These are phyloP conservation scores for Penicillium sp. DNA, from an alignment of 2,329 filamentous ascomycete genomes.

Conservation along the genomic window DNA sequence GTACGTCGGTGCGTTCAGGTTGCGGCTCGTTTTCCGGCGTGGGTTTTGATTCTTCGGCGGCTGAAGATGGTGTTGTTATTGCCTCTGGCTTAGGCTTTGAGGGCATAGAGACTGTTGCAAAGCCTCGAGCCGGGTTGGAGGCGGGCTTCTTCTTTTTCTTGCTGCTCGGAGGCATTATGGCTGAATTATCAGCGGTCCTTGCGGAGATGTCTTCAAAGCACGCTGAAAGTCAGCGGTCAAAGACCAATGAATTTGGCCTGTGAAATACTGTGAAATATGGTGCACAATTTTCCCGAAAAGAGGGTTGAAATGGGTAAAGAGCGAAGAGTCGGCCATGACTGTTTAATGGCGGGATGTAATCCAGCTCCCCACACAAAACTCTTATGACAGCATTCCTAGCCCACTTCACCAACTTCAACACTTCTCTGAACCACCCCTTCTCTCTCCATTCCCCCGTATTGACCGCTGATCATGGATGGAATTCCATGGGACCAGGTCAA, in stretches of 20 bases:
- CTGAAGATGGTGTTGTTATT: constrained; percentile 34
- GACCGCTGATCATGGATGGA: constrained; percentile 41
- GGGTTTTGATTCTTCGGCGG: constrained; percentile 27
- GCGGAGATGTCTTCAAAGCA: constrained; percentile 11
- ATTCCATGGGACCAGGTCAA: constrained; percentile 46
- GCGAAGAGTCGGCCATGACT: constrained; percentile 15
- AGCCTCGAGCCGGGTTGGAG: constrained; percentile 83
- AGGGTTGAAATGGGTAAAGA: constrained; percentile 14
- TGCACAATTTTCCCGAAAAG: constrained; percentile 4
- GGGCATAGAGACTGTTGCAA: constrained; percentile 88
- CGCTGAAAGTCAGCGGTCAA: constrained; percentile 5
- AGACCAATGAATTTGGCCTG: not conserved
- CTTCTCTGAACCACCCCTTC: constrained; percentile 25
- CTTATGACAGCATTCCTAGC: constrained; percentile 41
- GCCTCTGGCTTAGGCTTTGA: constrained; percentile 65
- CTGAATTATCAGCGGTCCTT: constrained; percentile 2
- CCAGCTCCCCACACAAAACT: constrained; percentile 38
- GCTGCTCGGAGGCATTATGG: constrained; percentile 64
- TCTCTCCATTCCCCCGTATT: constrained; percentile 27
- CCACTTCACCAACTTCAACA: constrained; percentile 22
- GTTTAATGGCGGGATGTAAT: constrained; percentile 23
- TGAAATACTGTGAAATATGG: not conserved
- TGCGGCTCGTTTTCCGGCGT: constrained; percentile 33
- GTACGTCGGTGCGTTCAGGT: constrained; percentile 18
- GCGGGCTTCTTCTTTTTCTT: constrained; percentile 92